Conservation (phyloP, 2,329 filamentous ascomycete genomes). For the Beauveria sp. region DNA sequence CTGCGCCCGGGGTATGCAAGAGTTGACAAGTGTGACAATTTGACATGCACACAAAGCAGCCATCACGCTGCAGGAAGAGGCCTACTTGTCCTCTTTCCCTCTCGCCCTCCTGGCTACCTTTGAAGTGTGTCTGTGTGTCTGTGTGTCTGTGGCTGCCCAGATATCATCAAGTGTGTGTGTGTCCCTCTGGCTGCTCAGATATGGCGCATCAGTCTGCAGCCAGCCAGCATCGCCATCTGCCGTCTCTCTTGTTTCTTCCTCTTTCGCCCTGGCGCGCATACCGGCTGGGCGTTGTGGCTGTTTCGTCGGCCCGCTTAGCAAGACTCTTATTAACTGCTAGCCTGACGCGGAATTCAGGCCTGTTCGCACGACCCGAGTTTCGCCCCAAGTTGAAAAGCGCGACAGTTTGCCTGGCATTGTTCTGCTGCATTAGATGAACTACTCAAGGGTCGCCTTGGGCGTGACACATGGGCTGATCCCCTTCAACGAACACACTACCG, state of each 20-base stretch:
- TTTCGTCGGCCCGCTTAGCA: not conserved
- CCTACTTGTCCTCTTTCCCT: not conserved
- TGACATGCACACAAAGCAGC: not conserved
- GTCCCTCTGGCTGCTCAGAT: not conserved
- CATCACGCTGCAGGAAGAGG: not conserved
- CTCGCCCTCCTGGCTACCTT: too few relatives aligned
- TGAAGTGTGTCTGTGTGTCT: too few relatives aligned
- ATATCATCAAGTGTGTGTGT: not conserved
- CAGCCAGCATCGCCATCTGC: not conserved
- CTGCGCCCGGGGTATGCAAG: constrained; percentile 3
- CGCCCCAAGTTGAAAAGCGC: not conserved
- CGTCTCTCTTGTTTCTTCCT: constrained; percentile 4
- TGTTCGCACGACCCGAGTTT: not conserved
- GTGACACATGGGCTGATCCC: constrained; percentile 1
- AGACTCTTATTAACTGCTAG: not conserved
- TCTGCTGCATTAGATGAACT: not conserved
- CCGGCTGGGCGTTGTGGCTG: not conserved
- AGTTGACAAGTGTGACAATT: not conserved
- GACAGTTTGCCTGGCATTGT: not conserved
- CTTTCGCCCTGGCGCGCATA: not conserved
- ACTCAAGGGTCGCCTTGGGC: not conserved
- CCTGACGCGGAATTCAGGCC: not conserved
- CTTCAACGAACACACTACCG: not conserved
- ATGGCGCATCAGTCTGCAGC: not conserved
- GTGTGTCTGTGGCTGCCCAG: too few relatives aligned